Evolutionary conservation across 179 eudicot species (phyloP).

Genomic region (Heliamphora pulchella): DNA sequence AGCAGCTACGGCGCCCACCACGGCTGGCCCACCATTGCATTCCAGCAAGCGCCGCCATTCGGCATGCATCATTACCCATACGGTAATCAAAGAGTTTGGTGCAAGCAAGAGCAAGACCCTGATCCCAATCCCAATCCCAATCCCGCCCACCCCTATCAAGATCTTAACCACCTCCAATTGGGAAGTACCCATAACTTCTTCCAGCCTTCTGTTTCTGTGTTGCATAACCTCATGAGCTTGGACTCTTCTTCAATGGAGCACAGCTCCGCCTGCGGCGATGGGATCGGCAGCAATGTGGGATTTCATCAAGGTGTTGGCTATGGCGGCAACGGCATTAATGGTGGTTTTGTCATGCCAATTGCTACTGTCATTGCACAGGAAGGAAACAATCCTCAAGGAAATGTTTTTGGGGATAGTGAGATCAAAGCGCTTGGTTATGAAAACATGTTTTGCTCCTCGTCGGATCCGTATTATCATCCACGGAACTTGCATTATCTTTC

Average conservation of each 20-base stretch:
- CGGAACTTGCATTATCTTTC: constrained; percentile 37
- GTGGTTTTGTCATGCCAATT: constrained; percentile 32
- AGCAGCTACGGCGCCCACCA: constrained; percentile 17
- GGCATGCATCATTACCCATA: constrained; percentile 41
- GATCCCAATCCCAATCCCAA: constrained; percentile 20
- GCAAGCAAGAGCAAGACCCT: constrained; percentile 65
- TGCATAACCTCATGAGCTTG: constrained; percentile 62
- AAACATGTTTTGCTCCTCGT: constrained; percentile 20
- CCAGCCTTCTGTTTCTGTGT: constrained; percentile 24
- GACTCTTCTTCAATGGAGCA: constrained; percentile 48
- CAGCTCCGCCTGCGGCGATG: constrained; percentile 36
- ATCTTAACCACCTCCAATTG: constrained; percentile 36
- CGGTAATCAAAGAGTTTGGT: constrained; percentile 51
- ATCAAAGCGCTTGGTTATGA: constrained; percentile 16
- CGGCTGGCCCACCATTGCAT: constrained; percentile 65
- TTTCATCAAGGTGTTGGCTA: constrained; percentile 10
- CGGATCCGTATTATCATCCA: constrained; percentile 19
- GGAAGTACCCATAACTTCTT: constrained; percentile 55
- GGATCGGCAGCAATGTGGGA: constrained; percentile 27
- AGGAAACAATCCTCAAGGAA: constrained; percentile 16
- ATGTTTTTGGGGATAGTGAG: constrained; percentile 17
- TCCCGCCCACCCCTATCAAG: constrained; percentile 22
- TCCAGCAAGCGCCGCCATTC: constrained; percentile 48
- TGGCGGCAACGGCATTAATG: constrained; percentile 12
- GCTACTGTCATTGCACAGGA: constrained; percentile 32